Conservation (phyloP, 768 basidiomycete genomes). For the Boletellus emodensis region DNA sequence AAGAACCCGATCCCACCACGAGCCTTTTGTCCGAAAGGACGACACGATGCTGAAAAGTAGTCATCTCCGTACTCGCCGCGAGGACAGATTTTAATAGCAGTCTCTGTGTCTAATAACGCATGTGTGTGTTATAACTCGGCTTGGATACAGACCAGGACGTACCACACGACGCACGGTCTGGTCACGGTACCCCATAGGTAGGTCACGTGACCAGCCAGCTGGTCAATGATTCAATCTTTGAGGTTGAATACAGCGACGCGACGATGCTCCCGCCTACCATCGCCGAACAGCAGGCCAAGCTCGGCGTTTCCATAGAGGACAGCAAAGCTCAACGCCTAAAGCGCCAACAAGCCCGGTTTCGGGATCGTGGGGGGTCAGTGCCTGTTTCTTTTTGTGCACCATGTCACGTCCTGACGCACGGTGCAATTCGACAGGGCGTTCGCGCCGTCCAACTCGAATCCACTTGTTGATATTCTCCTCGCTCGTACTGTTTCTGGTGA, state of each 20-base stretch:
- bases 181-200: too few relatives aligned
- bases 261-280: slow-evolving; percentile 12
- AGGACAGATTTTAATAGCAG: too few relatives aligned
- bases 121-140: too few relatives aligned
- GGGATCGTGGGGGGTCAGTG: slow-evolving; percentile 63
- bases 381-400: neutral
- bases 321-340: slow-evolving; percentile 59
- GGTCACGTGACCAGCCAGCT: neutral
- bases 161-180: too few relatives aligned
- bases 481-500: slow-evolving; percentile 45
- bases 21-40: too few relatives aligned
- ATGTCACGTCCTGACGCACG: neutral
- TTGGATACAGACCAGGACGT: too few relatives aligned
- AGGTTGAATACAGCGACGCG: neutral
- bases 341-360: slow-evolving; percentile 61
- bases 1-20: too few relatives aligned
- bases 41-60: too few relatives aligned
- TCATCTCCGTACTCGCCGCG: too few relatives aligned
- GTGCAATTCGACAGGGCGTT: slow-evolving; percentile 41
- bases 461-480: slow-evolving; percentile 50
- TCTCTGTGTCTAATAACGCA: too few relatives aligned
- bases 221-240: neutral
- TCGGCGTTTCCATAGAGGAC: slow-evolving; percentile 44
- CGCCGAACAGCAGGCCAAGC: slow-evolving; percentile 21
- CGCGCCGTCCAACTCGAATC: slow-evolving; percentile 47